Conservation (phyloP, 2,329 filamentous ascomycete species). For the Zymoseptoria brevis region DNA sequence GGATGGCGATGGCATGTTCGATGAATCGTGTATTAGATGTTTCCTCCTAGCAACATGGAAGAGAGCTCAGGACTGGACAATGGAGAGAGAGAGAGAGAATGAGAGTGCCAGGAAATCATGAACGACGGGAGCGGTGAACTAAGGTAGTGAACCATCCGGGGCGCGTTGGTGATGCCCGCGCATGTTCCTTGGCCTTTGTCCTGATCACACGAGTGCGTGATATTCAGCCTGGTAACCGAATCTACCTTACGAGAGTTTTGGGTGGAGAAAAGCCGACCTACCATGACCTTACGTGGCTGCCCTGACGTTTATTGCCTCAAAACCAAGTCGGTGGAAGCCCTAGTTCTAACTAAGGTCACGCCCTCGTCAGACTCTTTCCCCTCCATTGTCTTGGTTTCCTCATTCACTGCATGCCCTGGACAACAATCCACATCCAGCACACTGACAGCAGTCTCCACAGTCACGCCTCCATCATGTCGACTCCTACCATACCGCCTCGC, state of each 20-base stretch:
- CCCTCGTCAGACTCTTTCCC: neutral
- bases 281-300: neutral
- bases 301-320: neutral
- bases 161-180: no score
- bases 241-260: neutral
- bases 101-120: no score
- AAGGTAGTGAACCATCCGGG: no score
- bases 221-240: neutral
- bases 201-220: no score
- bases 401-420: neutral
- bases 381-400: neutral
- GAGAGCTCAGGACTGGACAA: no score
- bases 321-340: neutral
- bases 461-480: conserved; percentile 37
- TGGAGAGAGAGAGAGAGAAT: no score
- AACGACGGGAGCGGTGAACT: no score
- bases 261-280: neutral
- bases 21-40: no score
- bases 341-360: neutral
- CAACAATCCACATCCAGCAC: neutral
- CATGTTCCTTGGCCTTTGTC: no score
- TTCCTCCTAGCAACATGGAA: no score
- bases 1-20: neutral
- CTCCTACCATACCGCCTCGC: conserved; percentile 55
- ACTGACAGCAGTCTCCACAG: neutral